Evolutionary conservation across 441 rosid genomes (phyloP), one percentile per base, ranked within the genome.

Genomic region (Erysimum cheiri): DNA sequence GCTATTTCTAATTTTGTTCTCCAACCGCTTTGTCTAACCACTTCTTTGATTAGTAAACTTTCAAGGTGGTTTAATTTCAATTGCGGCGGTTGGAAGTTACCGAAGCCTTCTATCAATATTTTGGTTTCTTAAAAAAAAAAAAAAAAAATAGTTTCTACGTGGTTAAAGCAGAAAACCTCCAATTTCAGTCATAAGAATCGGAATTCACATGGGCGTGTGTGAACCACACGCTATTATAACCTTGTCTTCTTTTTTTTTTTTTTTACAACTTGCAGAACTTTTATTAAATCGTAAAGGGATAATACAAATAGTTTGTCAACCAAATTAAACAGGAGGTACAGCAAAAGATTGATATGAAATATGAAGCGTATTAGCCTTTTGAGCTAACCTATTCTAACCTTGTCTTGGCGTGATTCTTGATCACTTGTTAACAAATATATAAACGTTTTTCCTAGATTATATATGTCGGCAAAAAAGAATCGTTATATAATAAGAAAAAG

Each of bases 211-310:
- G 33, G 24, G 17, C 10, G 46, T 37, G 48, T 58, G 48, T 39
- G 33, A 59, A 39, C 33, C 64, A 39, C 46, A 39, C 48, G 33
- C 64, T 13, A n/a, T 58, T 26, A 33, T 39, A 22, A 6, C 11
- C 13, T 37, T 37, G 10, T 57, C 24, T 22, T 36, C n/a, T n/a
- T n/a, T n/a, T n/a, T n/a, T n/a, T n/a, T n/a, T n/a, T n/a, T n/a
- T n/a, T n/a, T n/a, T n/a, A n/a, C n/a, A n/a, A n/a, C n/a, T n/a
- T n/a, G n/a, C n/a, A n/a, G n/a, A n/a, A n/a, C n/a, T n/a, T n/a
- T n/a, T n/a, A n/a, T n/a, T n/a, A n/a, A n/a, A n/a, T n/a, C n/a
- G n/a, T n/a, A n/a, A n/a, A n/a, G n/a, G n/a, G n/a, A n/a, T n/a
- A n/a, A n/a, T n/a, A n/a, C n/a, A n/a, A n/a, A n/a, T n/a, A n/a